phyloP scores from a whole-genome alignment of 129 eudicot genomes.

The Pulicaria dysenterica region DNA sequence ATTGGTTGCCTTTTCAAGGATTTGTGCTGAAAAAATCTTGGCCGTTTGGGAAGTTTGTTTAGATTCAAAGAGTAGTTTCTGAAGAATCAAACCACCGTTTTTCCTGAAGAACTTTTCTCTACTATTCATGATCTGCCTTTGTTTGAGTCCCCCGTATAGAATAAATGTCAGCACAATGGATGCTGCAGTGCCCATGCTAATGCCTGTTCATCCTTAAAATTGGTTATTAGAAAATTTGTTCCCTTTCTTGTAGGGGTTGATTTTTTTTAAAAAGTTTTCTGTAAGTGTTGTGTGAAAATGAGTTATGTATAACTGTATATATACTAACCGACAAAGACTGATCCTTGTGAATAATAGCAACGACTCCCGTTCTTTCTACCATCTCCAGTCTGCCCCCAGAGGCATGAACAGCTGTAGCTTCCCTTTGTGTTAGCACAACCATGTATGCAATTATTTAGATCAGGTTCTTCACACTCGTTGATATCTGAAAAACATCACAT shows the following conservation, averaged over 20 bases:
- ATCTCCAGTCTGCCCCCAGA: conserved; percentile 21
- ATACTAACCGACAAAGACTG: background rate
- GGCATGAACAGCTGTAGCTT: conserved; percentile 22
- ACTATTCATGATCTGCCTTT: conserved; percentile 23
- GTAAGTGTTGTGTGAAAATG: background rate
- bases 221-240: background rate
- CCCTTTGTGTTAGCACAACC: conserved; percentile 18
- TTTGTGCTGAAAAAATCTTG: conserved; percentile 12
- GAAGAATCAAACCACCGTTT: conserved; percentile 35
- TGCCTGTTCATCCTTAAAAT: conserved; percentile 6
- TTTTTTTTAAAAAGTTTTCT: too few species aligned
- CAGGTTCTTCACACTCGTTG: conserved; percentile 19
- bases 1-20: conserved; percentile 14
- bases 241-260: too few species aligned
- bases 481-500: conserved; percentile 18
- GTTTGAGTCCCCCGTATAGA: conserved; percentile 25
- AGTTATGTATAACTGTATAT: background rate
- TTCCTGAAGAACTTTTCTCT: conserved; percentile 33
- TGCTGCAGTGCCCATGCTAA: conserved; percentile 20
- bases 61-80: conserved; percentile 33
- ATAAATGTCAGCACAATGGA: conserved; percentile 19
- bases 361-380: conserved; percentile 21
- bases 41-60: background rate
- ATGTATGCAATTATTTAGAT: conserved; percentile 6
- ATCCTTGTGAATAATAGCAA: conserved; percentile 19